A percentile compares a stretch with the other conserved stretches of the same genome.
Evolutionary conservation across 2,329 filamentous ascomycete genomes (phyloP).

Genomic region (Emericellopsis cladophorae): DNA sequence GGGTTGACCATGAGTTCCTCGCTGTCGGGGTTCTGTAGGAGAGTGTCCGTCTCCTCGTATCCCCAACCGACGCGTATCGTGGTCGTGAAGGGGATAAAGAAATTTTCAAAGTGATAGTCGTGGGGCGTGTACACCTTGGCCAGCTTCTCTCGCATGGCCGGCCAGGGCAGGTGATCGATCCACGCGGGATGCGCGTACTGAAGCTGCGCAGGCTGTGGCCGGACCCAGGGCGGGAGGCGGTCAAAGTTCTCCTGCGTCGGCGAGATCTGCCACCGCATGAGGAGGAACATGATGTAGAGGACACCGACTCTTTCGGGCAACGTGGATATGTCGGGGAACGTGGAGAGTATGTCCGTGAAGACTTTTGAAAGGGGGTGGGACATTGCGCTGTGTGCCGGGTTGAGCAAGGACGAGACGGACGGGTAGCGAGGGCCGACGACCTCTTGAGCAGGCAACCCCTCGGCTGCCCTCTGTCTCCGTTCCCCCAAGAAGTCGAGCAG

Average conservation of each 20-base stretch:
- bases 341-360: slow-evolving; percentile 72
- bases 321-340: slow-evolving; percentile 68
- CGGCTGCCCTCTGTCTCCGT: slow-evolving; percentile 49
- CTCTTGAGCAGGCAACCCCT: slow-evolving; percentile 50
- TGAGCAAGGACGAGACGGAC: slow-evolving; percentile 65
- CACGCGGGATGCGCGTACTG: slow-evolving; percentile 61
- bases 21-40: slow-evolving; percentile 43
- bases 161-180: slow-evolving; percentile 75
- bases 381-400: slow-evolving; percentile 48
- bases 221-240: slow-evolving; percentile 60
- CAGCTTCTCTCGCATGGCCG: slow-evolving; percentile 58
- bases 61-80: slow-evolving; percentile 75
- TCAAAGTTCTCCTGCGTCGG: slow-evolving; percentile 72
- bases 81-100: slow-evolving; percentile 71
- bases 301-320: slow-evolving; percentile 74
- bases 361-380: slow-evolving; percentile 73
- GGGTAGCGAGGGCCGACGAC: slow-evolving; percentile 70
- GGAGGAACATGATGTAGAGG: slow-evolving; percentile 74
- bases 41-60: slow-evolving; percentile 59
- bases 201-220: slow-evolving; percentile 54
- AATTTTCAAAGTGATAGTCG: slow-evolving; percentile 60
- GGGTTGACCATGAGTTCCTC: slow-evolving; percentile 72
- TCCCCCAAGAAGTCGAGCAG: slow-evolving; percentile 68
- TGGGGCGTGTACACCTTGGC: slow-evolving; percentile 32
- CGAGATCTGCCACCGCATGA: slow-evolving; percentile 76